Base-by-base conservation (phyloP, 2,329 filamentous ascomycete genomes). In the Chaetothyriales sp. region DNA sequence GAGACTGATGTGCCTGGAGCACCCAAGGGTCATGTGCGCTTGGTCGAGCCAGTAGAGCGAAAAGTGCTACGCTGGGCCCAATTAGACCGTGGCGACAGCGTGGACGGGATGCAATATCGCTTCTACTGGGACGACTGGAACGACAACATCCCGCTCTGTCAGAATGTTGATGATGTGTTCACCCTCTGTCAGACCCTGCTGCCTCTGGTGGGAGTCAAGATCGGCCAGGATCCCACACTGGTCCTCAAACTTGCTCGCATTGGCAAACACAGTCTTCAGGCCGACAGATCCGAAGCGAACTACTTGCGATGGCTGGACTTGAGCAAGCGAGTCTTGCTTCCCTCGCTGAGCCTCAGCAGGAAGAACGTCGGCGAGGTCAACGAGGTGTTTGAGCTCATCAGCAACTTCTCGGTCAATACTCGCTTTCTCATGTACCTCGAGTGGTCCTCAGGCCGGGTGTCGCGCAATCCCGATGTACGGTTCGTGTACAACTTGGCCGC, bases 41-140 rank as follows among this genome's bases (percentile, higher is more conserved):
- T 84, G 39, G 70, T 65, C 36, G 73, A 80, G 48, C 73, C 79
- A 22, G 69, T 75, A 2, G 69, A 77, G n/a, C 79, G 79, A 58
- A 84, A 83, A 61, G 74, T 79, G 15, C 72, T 92, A 56, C 79
- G 85, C 54, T 95, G 90, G 90, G 84, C 88, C 3, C 83, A 84
- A 60, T 79, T 87, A 4, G 89, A 95, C 59, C 81, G 79, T 58
- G 76, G 76, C 56, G 86, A 92, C 61, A 80, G 79, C 22, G 81
- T 81, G 50, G 86, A 88, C 58, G 81, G 82, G 18, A 78, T 73
- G 10, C 75, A 84, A 49, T 96, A 95, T 65, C 80, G 84, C 32
- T 96, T 93, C 64, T 98, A 98, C 66, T 95, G 92, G 81, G 88
- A 95, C 53, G 92, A 96, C 59, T 98, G 92, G 92, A 76, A 81